phyloP scores from a whole-genome alignment of 1,284 basidiomycete genomes.

The Malassezia brasiliensis region DNA sequence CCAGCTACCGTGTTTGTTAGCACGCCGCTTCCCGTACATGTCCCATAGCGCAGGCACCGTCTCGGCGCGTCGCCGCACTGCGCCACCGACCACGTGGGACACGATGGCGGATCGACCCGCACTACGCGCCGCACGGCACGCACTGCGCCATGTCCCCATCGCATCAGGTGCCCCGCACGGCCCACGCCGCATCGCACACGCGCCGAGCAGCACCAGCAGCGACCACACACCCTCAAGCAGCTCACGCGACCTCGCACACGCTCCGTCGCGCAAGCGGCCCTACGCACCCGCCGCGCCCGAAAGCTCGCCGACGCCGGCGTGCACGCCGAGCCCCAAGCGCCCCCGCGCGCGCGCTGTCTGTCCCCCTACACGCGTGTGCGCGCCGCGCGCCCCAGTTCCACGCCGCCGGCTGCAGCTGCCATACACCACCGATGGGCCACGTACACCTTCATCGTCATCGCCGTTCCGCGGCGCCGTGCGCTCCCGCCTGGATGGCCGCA shows the following conservation, averaged over 20 bases:
- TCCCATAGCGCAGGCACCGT: not conserved
- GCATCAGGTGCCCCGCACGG: too few species aligned
- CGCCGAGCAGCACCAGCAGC: not conserved
- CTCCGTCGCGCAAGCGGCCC: too few species aligned
- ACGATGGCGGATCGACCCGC: too few species aligned
- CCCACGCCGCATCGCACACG: too few species aligned
- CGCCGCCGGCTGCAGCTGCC: slow-evolving; percentile 1
- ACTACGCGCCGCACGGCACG: too few species aligned
- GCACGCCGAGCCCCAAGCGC: slow-evolving; percentile 2
- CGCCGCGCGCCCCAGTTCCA: slow-evolving; percentile 6
- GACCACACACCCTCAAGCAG: not conserved
- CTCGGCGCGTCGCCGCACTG: too few species aligned
- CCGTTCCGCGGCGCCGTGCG: not conserved
- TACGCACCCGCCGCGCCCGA: too few species aligned
- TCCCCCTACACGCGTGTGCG: not conserved
- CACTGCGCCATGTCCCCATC: too few species aligned
- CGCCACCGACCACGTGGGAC: too few species aligned
- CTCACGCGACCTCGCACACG: not conserved
- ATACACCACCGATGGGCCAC: not conserved
- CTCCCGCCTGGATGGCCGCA: slow-evolving; percentile 6
- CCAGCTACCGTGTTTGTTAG: not conserved
- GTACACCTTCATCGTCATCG: slow-evolving; percentile 12
- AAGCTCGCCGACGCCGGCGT: slow-evolving; percentile 5
- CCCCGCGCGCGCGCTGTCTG: not conserved
- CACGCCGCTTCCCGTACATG: not conserved